phyloP scores from a whole-genome alignment of 345 rosid species.

The Gossypium arboreum region DNA sequence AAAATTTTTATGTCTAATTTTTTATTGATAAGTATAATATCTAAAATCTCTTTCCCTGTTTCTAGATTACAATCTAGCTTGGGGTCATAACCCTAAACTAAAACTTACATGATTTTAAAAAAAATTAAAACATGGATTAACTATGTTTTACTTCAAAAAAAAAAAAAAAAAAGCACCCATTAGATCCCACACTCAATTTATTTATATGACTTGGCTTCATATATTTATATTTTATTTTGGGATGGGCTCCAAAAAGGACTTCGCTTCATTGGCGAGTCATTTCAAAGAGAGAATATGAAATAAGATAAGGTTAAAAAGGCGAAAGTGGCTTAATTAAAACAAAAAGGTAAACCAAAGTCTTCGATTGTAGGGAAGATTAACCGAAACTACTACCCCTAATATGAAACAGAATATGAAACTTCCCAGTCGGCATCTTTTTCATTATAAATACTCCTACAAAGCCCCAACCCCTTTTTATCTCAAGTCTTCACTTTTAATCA shows the following conservation, averaged over 20 bases:
- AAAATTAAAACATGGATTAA: too few species aligned
- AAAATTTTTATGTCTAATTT: too few species aligned
- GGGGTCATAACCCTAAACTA: too few species aligned
- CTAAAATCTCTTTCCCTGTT: too few species aligned
- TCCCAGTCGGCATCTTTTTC: background rate
- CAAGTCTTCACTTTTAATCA: background rate
- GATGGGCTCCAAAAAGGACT: background rate
- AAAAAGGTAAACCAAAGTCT: background rate
- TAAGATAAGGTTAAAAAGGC: background rate
- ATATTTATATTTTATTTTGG: too few species aligned
- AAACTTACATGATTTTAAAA: too few species aligned
- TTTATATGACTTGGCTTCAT: too few species aligned
- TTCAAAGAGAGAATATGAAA: background rate
- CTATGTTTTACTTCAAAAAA: too few species aligned
- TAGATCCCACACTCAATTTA: background rate
- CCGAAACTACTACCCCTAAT: background rate
- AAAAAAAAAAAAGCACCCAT: too few species aligned
- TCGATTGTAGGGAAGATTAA: background rate
- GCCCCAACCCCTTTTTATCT: background rate
- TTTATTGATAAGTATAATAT: too few species aligned
- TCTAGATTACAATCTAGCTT: too few species aligned
- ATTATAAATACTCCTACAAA: background rate
- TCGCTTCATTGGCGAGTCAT: background rate
- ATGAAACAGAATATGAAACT: background rate
- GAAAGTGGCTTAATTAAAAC: background rate